Conservation (phyloP, 2,329 filamentous ascomycete species). For the Fusarium penzigii region DNA sequence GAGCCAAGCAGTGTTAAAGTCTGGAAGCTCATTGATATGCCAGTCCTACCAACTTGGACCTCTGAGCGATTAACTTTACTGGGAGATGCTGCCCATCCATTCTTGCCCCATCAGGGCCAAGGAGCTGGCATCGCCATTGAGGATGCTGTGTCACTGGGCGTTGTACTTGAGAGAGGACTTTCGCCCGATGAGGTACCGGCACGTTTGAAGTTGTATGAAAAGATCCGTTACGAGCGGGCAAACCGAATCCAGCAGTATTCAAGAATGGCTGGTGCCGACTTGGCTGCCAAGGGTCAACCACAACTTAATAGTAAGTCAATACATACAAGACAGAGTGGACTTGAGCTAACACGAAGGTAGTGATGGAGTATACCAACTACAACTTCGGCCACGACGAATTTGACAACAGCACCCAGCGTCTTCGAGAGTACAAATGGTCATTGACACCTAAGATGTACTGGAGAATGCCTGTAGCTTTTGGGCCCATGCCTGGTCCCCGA, state of each 20-base stretch:
- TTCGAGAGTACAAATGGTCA: slow-evolving; percentile 18
- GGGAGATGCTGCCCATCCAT: slow-evolving; percentile 70
- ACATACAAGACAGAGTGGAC: too few species aligned
- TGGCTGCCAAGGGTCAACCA: slow-evolving; percentile 1
- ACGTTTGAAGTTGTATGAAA: slow-evolving; percentile 59
- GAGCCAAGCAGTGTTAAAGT: slow-evolving; percentile 49
- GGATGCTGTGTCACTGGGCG: slow-evolving; percentile 60
- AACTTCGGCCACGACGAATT: slow-evolving; percentile 22
- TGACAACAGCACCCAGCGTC: slow-evolving; percentile 13
- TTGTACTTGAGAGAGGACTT: slow-evolving; percentile 53
- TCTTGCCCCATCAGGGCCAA: slow-evolving; percentile 48
- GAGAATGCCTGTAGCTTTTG: slow-evolving; percentile 26
- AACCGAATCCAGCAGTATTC: slow-evolving; percentile 59
- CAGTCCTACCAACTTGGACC: slow-evolving; percentile 55
- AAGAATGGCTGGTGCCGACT: slow-evolving; percentile 45
- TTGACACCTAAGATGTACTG: slow-evolving; percentile 16
- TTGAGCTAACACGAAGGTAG: background rate
- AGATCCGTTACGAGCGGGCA: slow-evolving; percentile 58
- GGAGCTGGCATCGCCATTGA: slow-evolving; percentile 67
- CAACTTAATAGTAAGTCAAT: slow-evolving; percentile 9
- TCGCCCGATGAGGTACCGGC: slow-evolving; percentile 48
- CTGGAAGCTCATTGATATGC: slow-evolving; percentile 65
- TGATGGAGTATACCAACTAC: slow-evolving; percentile 16
- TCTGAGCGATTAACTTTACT: slow-evolving; percentile 56
- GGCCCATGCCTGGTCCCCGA: slow-evolving; percentile 23